Base-by-base conservation (phyloP, 352 stramenopile genomes). In the Phytophthora crassamura region DNA sequence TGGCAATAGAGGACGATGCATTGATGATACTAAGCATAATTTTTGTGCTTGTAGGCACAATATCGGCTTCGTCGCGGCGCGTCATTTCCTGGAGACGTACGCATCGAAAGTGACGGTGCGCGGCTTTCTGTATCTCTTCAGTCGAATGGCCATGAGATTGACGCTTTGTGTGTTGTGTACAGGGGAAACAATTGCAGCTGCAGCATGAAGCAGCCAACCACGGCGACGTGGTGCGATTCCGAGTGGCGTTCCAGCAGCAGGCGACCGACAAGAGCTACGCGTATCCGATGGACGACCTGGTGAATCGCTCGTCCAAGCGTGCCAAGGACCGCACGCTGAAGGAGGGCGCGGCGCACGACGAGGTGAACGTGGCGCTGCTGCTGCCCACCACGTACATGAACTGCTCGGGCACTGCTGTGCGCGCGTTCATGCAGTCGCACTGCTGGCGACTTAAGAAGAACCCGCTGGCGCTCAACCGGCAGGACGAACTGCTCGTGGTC, bases 361-460 rank as follows among this genome's bases (percentile, higher is more conserved):
- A 76, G 30, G 88, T 94, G 33, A 92, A 94, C 57, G 80, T 95
- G 33, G 84, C 87, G 18, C 46, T 94, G 42, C 65, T 96, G 49
- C 69, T 90, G 14, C 88, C 88, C 0, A 83, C 74, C 7, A 96
- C 88, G 8, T 96, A 86, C 67, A 96, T 96, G 88, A 96, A 96
- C 67, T 86, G 86, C 51, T 94, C 84, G 8, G 88, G 88, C 15
- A 83, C 78, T 32, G 80, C 86, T 0, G 88, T 95, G 18, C 74
- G 84, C 42, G 80, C 80, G 11, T 94, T 94, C 47, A 91, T 95
- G 83, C 77, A 92, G 56, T 70, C 70, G 16, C 84, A 95, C 45
- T 82, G 76, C 18, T 96, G 87, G 83, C 81, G 86, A 20, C 74
- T 96, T 18, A 96, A 96, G 74, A 90, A 89, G 67, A 96, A 94